Percentiles rank a stretch among this genome's conserved stretches.
Evolutionary conservation across 441 rosid genomes (phyloP).

Genomic region (Mallotus repandus): DNA sequence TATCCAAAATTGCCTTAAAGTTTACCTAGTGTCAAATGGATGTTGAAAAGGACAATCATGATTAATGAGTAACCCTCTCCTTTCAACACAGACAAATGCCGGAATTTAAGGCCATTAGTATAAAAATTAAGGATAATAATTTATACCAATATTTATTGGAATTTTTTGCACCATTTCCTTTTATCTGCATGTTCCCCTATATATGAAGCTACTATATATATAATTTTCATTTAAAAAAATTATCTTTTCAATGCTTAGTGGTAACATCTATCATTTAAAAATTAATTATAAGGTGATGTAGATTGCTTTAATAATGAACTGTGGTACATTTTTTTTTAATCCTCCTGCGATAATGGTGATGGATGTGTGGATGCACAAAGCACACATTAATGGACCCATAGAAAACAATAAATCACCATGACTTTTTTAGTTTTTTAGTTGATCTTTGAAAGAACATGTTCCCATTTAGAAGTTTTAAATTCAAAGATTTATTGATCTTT

Average conservation of each 20-base stretch:
- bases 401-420: background rate
- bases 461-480: conserved; percentile 1
- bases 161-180: too few species aligned
- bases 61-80: background rate
- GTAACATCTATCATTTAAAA: too few species aligned
- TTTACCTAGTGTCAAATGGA: background rate
- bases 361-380: background rate
- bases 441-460: conserved; percentile 1
- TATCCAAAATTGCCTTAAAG: background rate
- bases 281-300: background rate
- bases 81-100: background rate
- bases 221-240: too few species aligned
- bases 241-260: too few species aligned
- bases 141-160: too few species aligned
- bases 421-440: background rate
- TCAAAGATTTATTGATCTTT: background rate
- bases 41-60: background rate
- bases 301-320: background rate
- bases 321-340: background rate
- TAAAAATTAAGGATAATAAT: too few species aligned
- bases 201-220: too few species aligned
- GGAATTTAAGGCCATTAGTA: background rate
- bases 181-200: too few species aligned
- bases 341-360: conserved; percentile 1
- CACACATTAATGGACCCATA: background rate